Percentiles rank a stretch among this genome's conserved stretches.
Evolutionary conservation across 768 basidiomycete species (phyloP).

Genomic region (Phallus indusiatus): DNA sequence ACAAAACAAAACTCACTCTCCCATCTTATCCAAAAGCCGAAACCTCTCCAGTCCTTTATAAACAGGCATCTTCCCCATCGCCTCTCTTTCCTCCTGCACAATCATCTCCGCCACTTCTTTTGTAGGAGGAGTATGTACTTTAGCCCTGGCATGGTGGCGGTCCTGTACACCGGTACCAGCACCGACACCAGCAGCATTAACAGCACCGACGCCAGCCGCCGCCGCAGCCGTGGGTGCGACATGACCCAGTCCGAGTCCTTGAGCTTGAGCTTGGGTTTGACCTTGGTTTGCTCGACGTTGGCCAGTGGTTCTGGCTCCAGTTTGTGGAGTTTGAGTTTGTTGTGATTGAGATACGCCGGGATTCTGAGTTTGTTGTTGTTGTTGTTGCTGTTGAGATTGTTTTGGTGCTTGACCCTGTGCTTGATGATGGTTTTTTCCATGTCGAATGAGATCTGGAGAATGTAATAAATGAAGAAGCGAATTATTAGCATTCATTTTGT

Average conservation of each 20-base stretch:
- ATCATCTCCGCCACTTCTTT: constrained; percentile 49
- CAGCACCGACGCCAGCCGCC: too few species aligned
- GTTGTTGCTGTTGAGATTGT: constrained; percentile 25
- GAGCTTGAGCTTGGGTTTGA: constrained; percentile 25
- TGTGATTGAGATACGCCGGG: neutral
- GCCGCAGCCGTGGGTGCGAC: too few species aligned
- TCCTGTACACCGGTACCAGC: neutral
- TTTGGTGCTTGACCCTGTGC: constrained; percentile 18
- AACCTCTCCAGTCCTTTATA: constrained; percentile 81
- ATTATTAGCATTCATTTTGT: too few species aligned
- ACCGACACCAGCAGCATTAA: too few species aligned
- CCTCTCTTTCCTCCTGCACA: constrained; percentile 65
- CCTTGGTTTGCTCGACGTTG: constrained; percentile 19
- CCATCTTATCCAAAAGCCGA: constrained; percentile 77
- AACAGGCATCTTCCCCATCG: constrained; percentile 69
- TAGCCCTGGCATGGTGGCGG: constrained; percentile 17
- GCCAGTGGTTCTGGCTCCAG: constrained; percentile 7
- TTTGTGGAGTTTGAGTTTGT: constrained; percentile 6
- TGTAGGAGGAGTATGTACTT: constrained; percentile 14
- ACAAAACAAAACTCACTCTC: constrained; percentile 57
- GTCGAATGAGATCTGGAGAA: constrained; percentile 63
- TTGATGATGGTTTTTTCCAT: constrained; percentile 50
- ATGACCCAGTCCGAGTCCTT: too few species aligned
- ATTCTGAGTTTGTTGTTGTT: constrained; percentile 18
- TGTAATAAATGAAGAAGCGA: too few species aligned